A percentile compares a stretch with the other conserved stretches of the same genome.
phyloP scores from a whole-genome alignment of 1,284 basidiomycete genomes.

The Puccinia novopanici region DNA sequence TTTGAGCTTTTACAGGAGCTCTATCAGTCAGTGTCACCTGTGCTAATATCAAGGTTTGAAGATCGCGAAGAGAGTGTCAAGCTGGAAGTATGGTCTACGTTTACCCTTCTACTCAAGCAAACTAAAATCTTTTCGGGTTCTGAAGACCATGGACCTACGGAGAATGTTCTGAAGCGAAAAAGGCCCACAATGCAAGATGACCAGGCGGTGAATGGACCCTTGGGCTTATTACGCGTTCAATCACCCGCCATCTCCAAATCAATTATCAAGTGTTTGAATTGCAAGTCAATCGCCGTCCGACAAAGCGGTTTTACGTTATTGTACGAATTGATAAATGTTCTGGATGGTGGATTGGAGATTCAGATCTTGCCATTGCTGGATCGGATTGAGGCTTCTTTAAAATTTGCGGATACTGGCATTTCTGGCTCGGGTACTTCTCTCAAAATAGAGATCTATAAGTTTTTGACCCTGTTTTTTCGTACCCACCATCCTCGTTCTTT shows the following conservation, averaged over 20 bases:
- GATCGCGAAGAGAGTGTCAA: constrained; percentile 95
- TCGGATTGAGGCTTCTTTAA: constrained; percentile 60
- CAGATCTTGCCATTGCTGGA: constrained; percentile 66
- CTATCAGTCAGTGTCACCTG: constrained; percentile 80
- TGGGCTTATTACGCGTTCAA: constrained; percentile 68
- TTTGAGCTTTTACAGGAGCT: constrained; percentile 78
- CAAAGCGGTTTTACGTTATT: constrained; percentile 83
- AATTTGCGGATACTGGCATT: constrained; percentile 56
- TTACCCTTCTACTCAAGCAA: constrained; percentile 76
- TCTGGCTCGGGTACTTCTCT: constrained; percentile 58
- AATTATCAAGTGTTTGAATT: constrained; percentile 78
- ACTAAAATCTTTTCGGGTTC: constrained; percentile 65
- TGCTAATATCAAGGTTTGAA: constrained; percentile 83
- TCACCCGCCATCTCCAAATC: constrained; percentile 77
- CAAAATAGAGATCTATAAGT: constrained; percentile 54
- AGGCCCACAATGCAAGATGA: constrained; percentile 31
- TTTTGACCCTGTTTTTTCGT: constrained; percentile 45
- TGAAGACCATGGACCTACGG: constrained; percentile 44
- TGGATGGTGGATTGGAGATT: constrained; percentile 77
- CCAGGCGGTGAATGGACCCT: constrained; percentile 41
- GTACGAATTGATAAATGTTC: constrained; percentile 72
- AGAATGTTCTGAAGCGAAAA: constrained; percentile 48
- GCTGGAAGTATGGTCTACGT: constrained; percentile 88
- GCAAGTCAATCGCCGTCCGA: constrained; percentile 78
- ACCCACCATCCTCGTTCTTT: constrained; percentile 50